Evolutionary conservation across 805 yeast species (phyloP), one percentile per base, ranked within the genome.

Genomic region (Geotrichum ghanense): DNA sequence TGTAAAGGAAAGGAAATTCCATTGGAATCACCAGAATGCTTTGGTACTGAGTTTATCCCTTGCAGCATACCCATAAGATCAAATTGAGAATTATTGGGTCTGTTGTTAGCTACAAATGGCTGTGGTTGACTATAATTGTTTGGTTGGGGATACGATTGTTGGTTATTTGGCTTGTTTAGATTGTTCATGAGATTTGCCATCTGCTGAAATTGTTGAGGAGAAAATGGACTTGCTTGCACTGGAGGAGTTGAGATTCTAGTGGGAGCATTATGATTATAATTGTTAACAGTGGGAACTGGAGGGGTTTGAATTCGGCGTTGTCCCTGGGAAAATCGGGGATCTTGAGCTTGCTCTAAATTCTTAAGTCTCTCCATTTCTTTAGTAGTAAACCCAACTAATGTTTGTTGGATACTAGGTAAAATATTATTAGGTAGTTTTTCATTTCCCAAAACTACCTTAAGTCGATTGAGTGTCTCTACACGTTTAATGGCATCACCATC

Each of bases 401-500:
- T 63, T 19, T 50, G 51, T 42, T 60, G 62, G 10, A 65, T 55
- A 20, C 50, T 48, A 2, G 60, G 58, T 20, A 65, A 49, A 16
- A 45, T 49, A 3, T 49, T 48, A 3, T 62, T 56, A 20, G 64
- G 63, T 7, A 61, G 54, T 2, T 53, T 41, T 9, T 55, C 55
- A 3, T 59, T 59, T n/a, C 59, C 51, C 22, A 64, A 49, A 9
- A 55, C 55, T 6, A 46, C 51, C 42, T 57, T 58, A 16, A 61
- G 48, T 25, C 65, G 64, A 22, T 48, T 53, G 34, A 64, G 48
- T 4, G 55, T 56, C 9, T 53, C 56, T 22, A 58, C 43, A 48
- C 61, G 67, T 22, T 55, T 50, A 44, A 58, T 58, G 22, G 60
- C 60, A 45, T 60, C 64, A 7, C 37, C 41, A 37, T 61, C 63